Percentiles rank a stretch among this genome's conserved stretches.
These are phyloP conservation scores for Thraustochytrium striatum DNA, from an alignment of 352 stramenopile genomes.

Conservation along the genomic window DNA sequence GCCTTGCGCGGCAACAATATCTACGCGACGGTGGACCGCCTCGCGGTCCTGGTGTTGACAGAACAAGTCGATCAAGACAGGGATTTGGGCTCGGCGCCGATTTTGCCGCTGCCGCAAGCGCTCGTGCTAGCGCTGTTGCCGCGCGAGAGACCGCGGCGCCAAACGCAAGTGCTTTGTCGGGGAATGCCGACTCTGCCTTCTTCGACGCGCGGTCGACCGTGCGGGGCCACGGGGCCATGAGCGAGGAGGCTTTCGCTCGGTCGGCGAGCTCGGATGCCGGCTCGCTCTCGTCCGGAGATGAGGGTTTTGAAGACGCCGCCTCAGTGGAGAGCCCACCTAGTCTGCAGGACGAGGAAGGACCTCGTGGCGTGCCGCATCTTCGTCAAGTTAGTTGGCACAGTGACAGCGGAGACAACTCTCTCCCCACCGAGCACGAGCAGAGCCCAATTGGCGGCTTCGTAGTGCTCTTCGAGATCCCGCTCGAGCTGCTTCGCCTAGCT, in stretches of 20 bases:
- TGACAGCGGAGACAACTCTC: too few species aligned
- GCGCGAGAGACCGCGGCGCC: too few species aligned
- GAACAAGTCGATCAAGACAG: too few species aligned
- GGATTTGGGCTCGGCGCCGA: too few species aligned
- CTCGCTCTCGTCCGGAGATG: too few species aligned
- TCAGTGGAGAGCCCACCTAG: background rate
- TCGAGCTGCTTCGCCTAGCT: background rate
- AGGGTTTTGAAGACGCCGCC: background rate
- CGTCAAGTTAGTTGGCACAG: slow-evolving; percentile 5
- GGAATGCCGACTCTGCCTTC: background rate
- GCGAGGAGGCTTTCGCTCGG: background rate
- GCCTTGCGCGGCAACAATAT: too few species aligned
- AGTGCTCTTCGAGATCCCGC: background rate
- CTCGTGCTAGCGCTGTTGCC: too few species aligned
- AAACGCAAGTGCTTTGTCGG: too few species aligned
- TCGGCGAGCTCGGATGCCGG: background rate
- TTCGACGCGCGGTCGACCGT: slow-evolving; percentile 4
- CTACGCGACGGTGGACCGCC: too few species aligned
- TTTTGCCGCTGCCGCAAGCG: too few species aligned
- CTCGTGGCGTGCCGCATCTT: background rate
- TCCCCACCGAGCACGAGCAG: too few species aligned
- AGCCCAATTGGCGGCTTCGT: slow-evolving; percentile 21
- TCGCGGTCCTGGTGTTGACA: too few species aligned
- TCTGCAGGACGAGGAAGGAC: background rate
- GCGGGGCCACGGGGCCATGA: background rate